Conservation (phyloP, 2,329 filamentous ascomycete genomes). For the Arthrobotrys iridis region DNA sequence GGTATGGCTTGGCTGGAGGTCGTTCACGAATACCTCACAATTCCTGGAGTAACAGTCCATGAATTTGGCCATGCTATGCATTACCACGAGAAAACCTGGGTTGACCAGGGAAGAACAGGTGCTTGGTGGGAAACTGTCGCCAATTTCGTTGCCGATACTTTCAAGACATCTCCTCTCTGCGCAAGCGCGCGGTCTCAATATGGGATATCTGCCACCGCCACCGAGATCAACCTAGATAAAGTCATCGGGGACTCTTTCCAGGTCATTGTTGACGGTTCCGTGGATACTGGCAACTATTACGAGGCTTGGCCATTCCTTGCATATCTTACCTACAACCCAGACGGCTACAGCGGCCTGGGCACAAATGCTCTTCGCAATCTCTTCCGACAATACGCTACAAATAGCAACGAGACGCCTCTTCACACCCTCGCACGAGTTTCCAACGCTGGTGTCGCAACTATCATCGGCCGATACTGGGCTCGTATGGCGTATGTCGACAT, state of each 20-base stretch:
- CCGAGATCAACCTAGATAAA: conserved; percentile 64
- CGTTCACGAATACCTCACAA: conserved; percentile 61
- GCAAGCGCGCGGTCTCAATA: conserved; percentile 61
- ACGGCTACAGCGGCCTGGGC: conserved; percentile 63
- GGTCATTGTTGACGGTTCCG: conserved; percentile 65
- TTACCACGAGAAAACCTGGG: conserved; percentile 60
- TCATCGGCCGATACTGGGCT: conserved; percentile 67
- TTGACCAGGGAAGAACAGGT: conserved; percentile 64
- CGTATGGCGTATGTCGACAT: conserved; percentile 68
- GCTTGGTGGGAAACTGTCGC: conserved; percentile 68
- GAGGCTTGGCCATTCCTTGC: conserved; percentile 67
- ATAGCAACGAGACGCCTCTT: conserved; percentile 66
- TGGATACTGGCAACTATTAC: conserved; percentile 65
- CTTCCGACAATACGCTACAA: conserved; percentile 63
- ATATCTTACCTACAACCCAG: conserved; percentile 66
- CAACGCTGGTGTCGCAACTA: conserved; percentile 60
- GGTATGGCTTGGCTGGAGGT: conserved; percentile 65
- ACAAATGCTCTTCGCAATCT: conserved; percentile 63
- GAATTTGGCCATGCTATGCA: conserved; percentile 67
- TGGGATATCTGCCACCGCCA: conserved; percentile 60
- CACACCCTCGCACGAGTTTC: conserved; percentile 64
- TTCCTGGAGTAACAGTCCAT: conserved; percentile 64
- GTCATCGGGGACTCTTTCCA: conserved; percentile 65
- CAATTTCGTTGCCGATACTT: conserved; percentile 66
- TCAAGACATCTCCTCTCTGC: conserved; percentile 64